Evolutionary conservation across 805 yeast species (phyloP).

Genomic region (Martiniozyma abietophila): DNA sequence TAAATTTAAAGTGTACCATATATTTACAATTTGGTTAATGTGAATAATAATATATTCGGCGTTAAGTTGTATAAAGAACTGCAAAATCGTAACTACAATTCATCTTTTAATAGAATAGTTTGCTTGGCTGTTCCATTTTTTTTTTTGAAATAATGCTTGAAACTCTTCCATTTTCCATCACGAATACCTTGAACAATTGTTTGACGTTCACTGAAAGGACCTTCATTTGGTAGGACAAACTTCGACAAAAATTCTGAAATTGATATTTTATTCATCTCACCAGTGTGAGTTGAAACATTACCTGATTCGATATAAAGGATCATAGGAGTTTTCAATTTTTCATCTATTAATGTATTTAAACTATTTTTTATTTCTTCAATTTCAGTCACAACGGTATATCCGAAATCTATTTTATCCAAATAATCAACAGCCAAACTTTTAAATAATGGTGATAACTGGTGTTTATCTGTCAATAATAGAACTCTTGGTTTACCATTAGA

Average conservation of each 20-base stretch:
- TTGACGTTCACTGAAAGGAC: conserved; percentile 24
- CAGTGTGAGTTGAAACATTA: conserved; percentile 16
- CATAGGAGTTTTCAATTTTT: conserved; percentile 16
- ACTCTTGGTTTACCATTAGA: conserved; percentile 27
- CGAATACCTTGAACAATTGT: conserved; percentile 16
- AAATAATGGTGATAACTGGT: conserved; percentile 41
- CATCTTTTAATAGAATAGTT: conserved; percentile 11
- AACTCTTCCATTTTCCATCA: conserved; percentile 17
- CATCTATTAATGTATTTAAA: conserved; percentile 7
- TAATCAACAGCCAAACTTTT: conserved; percentile 68
- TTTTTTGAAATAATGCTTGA: conserved; percentile 13
- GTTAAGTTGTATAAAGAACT: too few relatives aligned
- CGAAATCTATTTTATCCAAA: conserved; percentile 41
- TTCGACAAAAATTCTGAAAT: conserved; percentile 26
- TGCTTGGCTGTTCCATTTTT: conserved; percentile 4
- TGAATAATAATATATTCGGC: too few relatives aligned
- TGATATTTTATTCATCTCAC: conserved; percentile 23
- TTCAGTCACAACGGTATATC: conserved; percentile 25
- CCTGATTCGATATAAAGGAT: conserved; percentile 17
- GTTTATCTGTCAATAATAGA: conserved; percentile 44
- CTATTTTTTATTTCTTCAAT: conserved; percentile 10
- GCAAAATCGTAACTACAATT: too few relatives aligned
- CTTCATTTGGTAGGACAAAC: conserved; percentile 28
- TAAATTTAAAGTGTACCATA: too few relatives aligned
- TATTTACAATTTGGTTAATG: too few relatives aligned